Evolutionary conservation across 1,139 yeast species (phyloP), one percentile per base, ranked within the genome.

Genomic region (Saccharomyces hybrid): DNA sequence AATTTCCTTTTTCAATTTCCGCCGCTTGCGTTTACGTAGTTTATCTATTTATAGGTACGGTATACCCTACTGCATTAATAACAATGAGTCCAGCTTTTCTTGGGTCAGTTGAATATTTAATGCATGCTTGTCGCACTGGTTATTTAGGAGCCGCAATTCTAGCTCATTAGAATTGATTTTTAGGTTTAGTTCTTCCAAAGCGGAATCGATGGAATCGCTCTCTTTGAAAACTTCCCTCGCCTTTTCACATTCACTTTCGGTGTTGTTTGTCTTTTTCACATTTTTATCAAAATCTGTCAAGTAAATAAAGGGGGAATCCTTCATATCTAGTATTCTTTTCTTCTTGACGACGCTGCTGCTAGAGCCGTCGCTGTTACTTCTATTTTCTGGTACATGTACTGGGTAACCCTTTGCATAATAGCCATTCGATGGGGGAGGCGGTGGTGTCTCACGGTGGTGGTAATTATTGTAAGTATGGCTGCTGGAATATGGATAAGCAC

Each of bases 111-210:
- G 59, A 2, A 52, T 52, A 31, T 52, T 44, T 9, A 52, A 26
- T 6, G 52, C 38, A 19, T 49, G 52, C 48, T 62, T 61, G 48
- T 63, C 68, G 28, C 61, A 61, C 48, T 65, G 69, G 5, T 64
- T 63, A 16, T 59, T 58, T 52, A 64, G 46, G 8, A 63, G 53
- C 5, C 59, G 61, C 47, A 60, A 55, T 47, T 66, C 70, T 16
- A 62, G 52, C 53, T 63, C 67, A 11, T 56, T 59, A 47, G 60
- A 60, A 13, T 64, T 53, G 23, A 60, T 49, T 23, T 54, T 55
- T 9, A 63, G 53, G 31, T 60, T 58, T 32, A 55, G 58, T 7
- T 60, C 62, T 38, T 62, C 58, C 34, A 66, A 52, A 38, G 55
- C 53, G 8, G 49, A 48, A 46, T 66, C 68, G 23, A 66, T 54